Base-by-base conservation (phyloP, 805 yeast species). In the Saccharomycopsis guyanensis region DNA sequence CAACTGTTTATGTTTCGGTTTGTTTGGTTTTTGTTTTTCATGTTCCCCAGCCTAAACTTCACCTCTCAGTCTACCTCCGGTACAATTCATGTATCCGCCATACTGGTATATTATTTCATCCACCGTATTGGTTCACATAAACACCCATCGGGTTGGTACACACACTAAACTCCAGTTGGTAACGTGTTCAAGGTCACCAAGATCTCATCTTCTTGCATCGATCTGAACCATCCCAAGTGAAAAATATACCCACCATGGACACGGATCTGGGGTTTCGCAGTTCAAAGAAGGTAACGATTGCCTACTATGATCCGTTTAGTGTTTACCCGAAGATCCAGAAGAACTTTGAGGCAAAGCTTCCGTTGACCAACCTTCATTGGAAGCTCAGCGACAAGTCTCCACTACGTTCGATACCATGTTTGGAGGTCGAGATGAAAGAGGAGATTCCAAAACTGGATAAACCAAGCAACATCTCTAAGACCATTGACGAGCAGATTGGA, bases 321-420 rank as follows among this genome's bases (percentile, higher is more conserved):
- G 72, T 80, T 1, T 76, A 69, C 55, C 68, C 73, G 2, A 57
- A 63, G 36, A 58, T 83, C 15, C 56, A 66, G 49, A 56, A 61
- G 2, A 73, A 70, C 7, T 59, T 85, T 15, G 62, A 60, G 18
- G 43, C 69, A 10, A 69, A 70, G 43, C 65, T 81, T 2, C 81
- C 79, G 2, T 65, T 86, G 24, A 72, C 79, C 2, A 80, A 81
- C 43, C 65, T 86, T 23, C 88, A 83, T 57, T 85, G 94, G 93
- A 74, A 72, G 53, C 61, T 66, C 42, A 60, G 70, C 15, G 58
- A 67, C 0, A 62, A 68, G 31, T 74, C 78, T 35, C 78, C 80
- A 1, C 59, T 82, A 32, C 71, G 84, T 46, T 76, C 89, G 3
- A 78, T 86, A 15, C 78, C 84, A 4, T 62, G 65, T 38, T 65